These are phyloP conservation scores for Aspergillus tubingensis DNA, from an alignment of 2,329 filamentous ascomycete species.

Conservation along the genomic window DNA sequence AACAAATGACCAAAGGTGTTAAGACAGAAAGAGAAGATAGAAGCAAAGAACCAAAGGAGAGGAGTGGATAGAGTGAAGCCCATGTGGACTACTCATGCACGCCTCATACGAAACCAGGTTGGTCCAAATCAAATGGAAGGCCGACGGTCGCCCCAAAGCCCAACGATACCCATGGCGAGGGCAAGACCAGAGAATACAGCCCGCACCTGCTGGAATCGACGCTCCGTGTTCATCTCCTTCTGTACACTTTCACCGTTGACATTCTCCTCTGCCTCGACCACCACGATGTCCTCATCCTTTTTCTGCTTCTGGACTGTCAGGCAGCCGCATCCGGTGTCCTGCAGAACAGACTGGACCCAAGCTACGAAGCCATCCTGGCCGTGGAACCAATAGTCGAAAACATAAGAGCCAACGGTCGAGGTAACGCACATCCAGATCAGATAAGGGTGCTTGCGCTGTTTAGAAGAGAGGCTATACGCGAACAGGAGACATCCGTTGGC, in stretches of 20 bases:
- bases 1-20: too few species aligned
- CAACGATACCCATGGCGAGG: conserved; percentile 50
- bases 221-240: conserved; percentile 46
- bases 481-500: conserved; percentile 72
- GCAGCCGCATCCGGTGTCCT: conserved; percentile 44
- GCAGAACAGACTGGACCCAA: conserved; percentile 37
- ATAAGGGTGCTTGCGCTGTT: conserved; percentile 79
- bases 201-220: conserved; percentile 40
- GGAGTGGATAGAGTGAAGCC: not conserved
- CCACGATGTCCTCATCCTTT: conserved; percentile 41
- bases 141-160: conserved; percentile 49
- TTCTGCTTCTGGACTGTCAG: conserved; percentile 22
- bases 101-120: too few species aligned
- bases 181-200: conserved; percentile 45
- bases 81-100: not conserved
- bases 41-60: not conserved
- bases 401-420: conserved; percentile 46
- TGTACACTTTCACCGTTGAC: conserved; percentile 51
- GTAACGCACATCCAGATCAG: conserved; percentile 81
- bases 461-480: conserved; percentile 75
- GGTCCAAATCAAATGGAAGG: not conserved
- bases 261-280: conserved; percentile 42
- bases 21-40: not conserved
- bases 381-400: conserved; percentile 73
- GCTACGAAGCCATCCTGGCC: conserved; percentile 57